phyloP scores from a whole-genome alignment of 176 grass and related monocot genomes.

The Carex littledalei region DNA sequence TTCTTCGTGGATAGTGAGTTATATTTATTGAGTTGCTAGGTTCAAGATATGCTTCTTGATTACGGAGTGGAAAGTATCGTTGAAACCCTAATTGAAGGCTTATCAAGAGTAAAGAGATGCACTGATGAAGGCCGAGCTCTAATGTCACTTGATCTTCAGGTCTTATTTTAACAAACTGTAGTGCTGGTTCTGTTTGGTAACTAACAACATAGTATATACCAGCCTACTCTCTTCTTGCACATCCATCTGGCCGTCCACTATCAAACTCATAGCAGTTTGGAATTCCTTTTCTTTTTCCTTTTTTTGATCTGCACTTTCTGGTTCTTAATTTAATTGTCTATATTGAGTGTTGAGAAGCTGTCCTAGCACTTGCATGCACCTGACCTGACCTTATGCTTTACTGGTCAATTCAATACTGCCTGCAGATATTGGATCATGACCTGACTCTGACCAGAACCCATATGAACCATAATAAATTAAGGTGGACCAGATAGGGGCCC shows the following conservation, averaged over 20 bases:
- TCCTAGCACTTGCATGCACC: not conserved
- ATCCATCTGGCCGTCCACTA: not conserved
- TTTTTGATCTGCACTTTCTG: not conserved
- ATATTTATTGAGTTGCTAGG: slow-evolving; percentile 38
- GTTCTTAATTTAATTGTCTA: not conserved
- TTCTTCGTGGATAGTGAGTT: slow-evolving; percentile 11
- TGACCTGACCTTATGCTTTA: not conserved
- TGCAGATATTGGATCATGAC: not conserved
- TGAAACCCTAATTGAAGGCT: slow-evolving; percentile 87
- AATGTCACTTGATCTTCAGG: slow-evolving; percentile 99
- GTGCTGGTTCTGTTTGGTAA: not conserved
- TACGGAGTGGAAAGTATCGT: slow-evolving; percentile 77
- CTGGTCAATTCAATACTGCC: not conserved
- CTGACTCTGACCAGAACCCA: not conserved
- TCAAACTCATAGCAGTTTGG: not conserved
- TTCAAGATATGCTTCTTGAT: slow-evolving; percentile 75
- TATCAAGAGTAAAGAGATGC: slow-evolving; percentile 93
- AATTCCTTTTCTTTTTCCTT: not conserved
- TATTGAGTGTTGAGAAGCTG: not conserved
- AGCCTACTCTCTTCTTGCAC: not conserved
- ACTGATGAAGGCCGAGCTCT: slow-evolving; percentile 92
- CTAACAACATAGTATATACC: not conserved
- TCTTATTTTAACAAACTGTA: slow-evolving; percentile 12
- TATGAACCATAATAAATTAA: not conserved
- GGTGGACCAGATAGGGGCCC: too few species aligned